phyloP scores from a whole-genome alignment of 192 early-diverging fungal species.

The Podila verticillata region DNA sequence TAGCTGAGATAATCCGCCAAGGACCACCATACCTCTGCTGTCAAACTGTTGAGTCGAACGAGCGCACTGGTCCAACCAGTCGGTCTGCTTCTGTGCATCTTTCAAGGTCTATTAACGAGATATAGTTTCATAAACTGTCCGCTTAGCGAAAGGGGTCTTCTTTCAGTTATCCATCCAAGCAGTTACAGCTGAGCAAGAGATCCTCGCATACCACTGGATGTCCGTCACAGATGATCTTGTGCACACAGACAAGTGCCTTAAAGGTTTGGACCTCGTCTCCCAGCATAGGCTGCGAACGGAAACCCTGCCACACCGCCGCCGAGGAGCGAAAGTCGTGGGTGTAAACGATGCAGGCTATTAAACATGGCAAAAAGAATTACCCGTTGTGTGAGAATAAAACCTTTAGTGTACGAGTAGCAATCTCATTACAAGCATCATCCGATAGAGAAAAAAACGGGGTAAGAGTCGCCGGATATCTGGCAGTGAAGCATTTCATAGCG shows the following conservation, averaged over 20 bases:
- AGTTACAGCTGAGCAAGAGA: too few species aligned
- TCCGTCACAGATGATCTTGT: slow-evolving; percentile 94
- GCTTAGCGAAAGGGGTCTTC: too few species aligned
- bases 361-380: slow-evolving; percentile 1
- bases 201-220: slow-evolving; percentile 73
- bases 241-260: slow-evolving; percentile 93
- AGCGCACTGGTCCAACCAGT: slow-evolving; percentile 82
- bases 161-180: too few species aligned
- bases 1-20: too few species aligned
- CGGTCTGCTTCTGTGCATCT: slow-evolving; percentile 78
- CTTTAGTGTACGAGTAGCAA: background rate
- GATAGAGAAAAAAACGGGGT: background rate
- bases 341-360: slow-evolving; percentile 83
- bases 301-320: slow-evolving; percentile 81
- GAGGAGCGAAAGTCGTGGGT: slow-evolving; percentile 92
- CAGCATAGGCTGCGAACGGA: slow-evolving; percentile 85
- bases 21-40: slow-evolving; percentile 23
- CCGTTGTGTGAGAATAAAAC: too few species aligned
- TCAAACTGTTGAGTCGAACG: slow-evolving; percentile 57
- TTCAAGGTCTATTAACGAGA: slow-evolving; percentile 69
- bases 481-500: background rate
- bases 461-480: slow-evolving; percentile 4
- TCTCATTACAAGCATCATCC: too few species aligned
- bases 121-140: too few species aligned
- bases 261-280: slow-evolving; percentile 93